Conservation (phyloP, 345 rosid species). For the Adansonia digitata region DNA sequence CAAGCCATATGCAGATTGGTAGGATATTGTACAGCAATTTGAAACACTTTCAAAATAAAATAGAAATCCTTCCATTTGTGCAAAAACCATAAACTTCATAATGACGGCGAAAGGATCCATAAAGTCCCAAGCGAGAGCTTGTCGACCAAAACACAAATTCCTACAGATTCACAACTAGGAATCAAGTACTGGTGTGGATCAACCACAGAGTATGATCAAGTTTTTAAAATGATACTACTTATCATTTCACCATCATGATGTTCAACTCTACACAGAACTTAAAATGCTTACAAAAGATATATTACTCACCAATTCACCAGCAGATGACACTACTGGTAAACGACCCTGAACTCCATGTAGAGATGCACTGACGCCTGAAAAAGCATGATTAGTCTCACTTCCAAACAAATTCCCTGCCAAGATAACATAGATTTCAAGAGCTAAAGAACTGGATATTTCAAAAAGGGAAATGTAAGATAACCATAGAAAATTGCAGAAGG, state of each 20-base stretch:
- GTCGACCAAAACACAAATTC: neutral
- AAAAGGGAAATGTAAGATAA: neutral
- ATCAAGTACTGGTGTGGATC: too few species aligned
- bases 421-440: constrained; percentile 28
- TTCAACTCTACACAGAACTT: neutral
- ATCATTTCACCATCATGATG: neutral
- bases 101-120: too few species aligned
- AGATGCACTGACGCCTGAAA: constrained; percentile 43
- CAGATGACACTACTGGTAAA: constrained; percentile 14
- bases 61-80: too few species aligned
- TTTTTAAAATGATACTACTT: neutral
- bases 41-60: too few species aligned
- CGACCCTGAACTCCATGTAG: constrained; percentile 28
- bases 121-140: neutral
- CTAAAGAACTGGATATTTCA: constrained; percentile 14
- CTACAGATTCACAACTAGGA: too few species aligned
- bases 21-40: neutral
- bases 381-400: constrained; percentile 43
- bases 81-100: too few species aligned
- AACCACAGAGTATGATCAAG: neutral
- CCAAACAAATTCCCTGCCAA: constrained; percentile 41
- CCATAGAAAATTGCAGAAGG: neutral
- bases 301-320: constrained; percentile 34
- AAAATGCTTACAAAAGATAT: neutral
- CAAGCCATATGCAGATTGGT: neutral